These are phyloP conservation scores for Lepidium campestre DNA, from an alignment of 441 rosid genomes.

Conservation along the genomic window DNA sequence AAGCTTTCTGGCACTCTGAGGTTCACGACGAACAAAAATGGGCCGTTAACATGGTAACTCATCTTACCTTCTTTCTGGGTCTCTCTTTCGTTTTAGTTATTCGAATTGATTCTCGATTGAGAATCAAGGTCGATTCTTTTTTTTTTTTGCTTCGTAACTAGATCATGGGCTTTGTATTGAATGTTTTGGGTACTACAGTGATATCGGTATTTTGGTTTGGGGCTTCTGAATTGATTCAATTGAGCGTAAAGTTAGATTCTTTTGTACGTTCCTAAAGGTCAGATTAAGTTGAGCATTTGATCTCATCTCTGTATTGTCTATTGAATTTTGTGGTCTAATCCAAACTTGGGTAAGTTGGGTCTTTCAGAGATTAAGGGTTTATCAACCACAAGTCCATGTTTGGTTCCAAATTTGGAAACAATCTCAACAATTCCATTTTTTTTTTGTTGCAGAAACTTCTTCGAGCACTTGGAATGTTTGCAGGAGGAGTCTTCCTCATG, in stretches of 20 bases:
- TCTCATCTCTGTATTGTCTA: background rate
- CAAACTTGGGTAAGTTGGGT: background rate
- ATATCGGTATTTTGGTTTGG: background rate
- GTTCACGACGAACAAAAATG: conserved; percentile 63
- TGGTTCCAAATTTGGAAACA: background rate
- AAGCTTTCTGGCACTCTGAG: conserved; percentile 54
- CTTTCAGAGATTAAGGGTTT: background rate
- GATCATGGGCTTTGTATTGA: background rate
- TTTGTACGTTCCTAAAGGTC: background rate
- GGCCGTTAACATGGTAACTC: conserved; percentile 53
- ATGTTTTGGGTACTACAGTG: background rate
- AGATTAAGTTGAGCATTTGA: background rate
- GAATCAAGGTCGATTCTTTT: background rate
- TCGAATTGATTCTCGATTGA: background rate
- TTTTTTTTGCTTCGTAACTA: background rate
- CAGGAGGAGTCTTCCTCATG: conserved; percentile 70
- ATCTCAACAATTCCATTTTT: background rate
- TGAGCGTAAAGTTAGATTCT: background rate
- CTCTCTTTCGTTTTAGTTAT: background rate
- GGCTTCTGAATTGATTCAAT: background rate
- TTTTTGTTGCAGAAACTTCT: conserved; percentile 50
- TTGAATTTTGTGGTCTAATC: background rate
- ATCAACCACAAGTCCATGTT: background rate
- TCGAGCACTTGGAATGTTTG: conserved; percentile 64
- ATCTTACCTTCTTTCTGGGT: background rate